A percentile compares a stretch with the other conserved stretches of the same genome.
Conservation (phyloP, 2,329 filamentous ascomycete genomes). For the Ophiostoma fasciatum region DNA sequence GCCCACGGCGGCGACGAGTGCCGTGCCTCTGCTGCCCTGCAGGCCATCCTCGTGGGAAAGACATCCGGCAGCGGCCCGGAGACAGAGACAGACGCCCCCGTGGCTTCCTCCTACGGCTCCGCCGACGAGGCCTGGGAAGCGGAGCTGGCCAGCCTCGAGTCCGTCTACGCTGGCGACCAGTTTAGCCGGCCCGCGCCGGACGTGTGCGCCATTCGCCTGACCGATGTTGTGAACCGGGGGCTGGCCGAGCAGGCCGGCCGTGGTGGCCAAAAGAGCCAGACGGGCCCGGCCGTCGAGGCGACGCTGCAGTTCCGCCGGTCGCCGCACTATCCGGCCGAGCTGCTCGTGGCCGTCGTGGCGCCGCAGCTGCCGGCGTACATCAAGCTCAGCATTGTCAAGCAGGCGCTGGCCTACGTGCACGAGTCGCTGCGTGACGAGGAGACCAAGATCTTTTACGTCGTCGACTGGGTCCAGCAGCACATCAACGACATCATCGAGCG, state of each 20-base stretch:
- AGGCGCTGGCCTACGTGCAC: slow-evolving; percentile 56
- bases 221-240: slow-evolving; percentile 35
- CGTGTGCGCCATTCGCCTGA: slow-evolving; percentile 56
- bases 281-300: slow-evolving; percentile 22
- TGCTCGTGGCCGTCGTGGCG: slow-evolving; percentile 53
- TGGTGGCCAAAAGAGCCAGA: no score
- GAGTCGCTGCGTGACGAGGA: slow-evolving; percentile 64
- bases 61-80: slow-evolving; percentile 7
- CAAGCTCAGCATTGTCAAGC: slow-evolving; percentile 72
- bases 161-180: slow-evolving; percentile 62
- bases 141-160: slow-evolving; percentile 68
- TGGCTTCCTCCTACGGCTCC: slow-evolving; percentile 22
- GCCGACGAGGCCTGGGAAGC: slow-evolving; percentile 64
- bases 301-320: slow-evolving; percentile 55
- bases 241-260: slow-evolving; percentile 18
- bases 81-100: background rate
- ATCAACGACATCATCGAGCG: slow-evolving; percentile 70
- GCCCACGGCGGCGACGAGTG: slow-evolving; percentile 57
- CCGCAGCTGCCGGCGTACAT: slow-evolving; percentile 74
- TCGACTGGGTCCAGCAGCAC: slow-evolving; percentile 83
- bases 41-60: slow-evolving; percentile 45
- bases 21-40: slow-evolving; percentile 64
- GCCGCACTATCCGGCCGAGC: slow-evolving; percentile 55
- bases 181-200: slow-evolving; percentile 46
- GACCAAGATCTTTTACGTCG: slow-evolving; percentile 75